Percentiles rank a stretch among this genome's conserved stretches.
Evolutionary conservation across 1,284 basidiomycete species (phyloP).

Genomic region (Leucoagaricus sp.): DNA sequence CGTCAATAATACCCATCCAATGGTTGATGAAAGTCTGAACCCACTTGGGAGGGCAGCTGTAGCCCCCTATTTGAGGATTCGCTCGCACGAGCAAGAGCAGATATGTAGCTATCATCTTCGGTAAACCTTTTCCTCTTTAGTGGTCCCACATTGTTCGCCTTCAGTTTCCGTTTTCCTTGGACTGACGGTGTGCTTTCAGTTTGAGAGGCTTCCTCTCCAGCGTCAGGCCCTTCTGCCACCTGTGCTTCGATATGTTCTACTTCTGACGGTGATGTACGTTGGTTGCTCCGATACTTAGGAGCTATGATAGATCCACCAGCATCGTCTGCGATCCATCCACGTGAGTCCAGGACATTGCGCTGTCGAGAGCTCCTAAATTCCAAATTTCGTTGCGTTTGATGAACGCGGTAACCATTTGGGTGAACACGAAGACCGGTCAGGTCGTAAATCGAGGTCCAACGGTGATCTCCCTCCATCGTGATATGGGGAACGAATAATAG

Average conservation of each 20-base stretch:
- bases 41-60: slow-evolving; percentile 10
- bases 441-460: slow-evolving; percentile 55
- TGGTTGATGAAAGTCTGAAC: slow-evolving; percentile 18
- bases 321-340: slow-evolving; percentile 48
- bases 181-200: slow-evolving; percentile 15
- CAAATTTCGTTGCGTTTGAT: slow-evolving; percentile 36
- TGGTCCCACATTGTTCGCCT: slow-evolving; percentile 18
- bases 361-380: slow-evolving; percentile 26
- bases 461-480: slow-evolving; percentile 5
- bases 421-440: slow-evolving; percentile 59
- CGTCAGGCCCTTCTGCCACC: slow-evolving; percentile 25
- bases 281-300: slow-evolving; percentile 18
- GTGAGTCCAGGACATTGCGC: slow-evolving; percentile 37
- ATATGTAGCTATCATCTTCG: slow-evolving; percentile 24
- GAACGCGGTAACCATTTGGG: slow-evolving; percentile 58
- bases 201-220: slow-evolving; percentile 20
- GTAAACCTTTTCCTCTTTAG: slow-evolving; percentile 28
- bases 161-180: slow-evolving; percentile 24
- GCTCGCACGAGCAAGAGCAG: not conserved
- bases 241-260: slow-evolving; percentile 24
- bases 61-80: not conserved
- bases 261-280: not conserved
- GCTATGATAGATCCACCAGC: slow-evolving; percentile 38
- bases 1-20: slow-evolving; percentile 1
- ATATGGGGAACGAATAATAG: not conserved